Percentiles rank a stretch among this genome's conserved stretches.
phyloP scores from a whole-genome alignment of 495 filamentous ascomycete species.

The Xylaria curta region DNA sequence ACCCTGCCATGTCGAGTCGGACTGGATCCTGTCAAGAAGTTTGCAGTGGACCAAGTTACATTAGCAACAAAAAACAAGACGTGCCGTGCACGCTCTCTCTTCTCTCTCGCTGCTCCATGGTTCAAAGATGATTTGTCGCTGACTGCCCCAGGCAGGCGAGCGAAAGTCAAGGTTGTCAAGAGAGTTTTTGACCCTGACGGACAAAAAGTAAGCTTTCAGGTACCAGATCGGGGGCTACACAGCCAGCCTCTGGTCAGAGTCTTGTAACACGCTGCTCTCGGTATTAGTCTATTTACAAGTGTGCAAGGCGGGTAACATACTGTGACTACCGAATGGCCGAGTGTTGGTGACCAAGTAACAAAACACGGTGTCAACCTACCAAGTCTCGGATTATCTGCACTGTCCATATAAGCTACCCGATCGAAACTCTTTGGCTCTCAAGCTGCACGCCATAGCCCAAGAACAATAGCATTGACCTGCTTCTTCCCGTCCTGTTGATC shows the following conservation, averaged over 20 bases:
- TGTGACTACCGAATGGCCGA: slow-evolving; percentile 21
- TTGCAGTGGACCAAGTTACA: neutral
- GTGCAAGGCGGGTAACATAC: slow-evolving; percentile 10
- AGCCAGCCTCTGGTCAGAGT: slow-evolving; percentile 2
- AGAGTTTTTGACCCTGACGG: neutral
- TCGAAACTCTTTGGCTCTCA: neutral
- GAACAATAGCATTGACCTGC: slow-evolving; percentile 14
- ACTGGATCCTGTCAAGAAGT: neutral
- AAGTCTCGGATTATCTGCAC: neutral
- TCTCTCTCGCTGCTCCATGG: neutral
- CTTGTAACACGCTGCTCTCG: neutral
- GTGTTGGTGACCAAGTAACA: neutral
- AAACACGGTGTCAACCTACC: neutral
- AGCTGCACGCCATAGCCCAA: slow-evolving; percentile 10
- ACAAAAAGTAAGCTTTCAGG: slow-evolving; percentile 17
- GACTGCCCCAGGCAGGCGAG: neutral
- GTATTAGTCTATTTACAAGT: neutral
- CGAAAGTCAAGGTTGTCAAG: neutral
- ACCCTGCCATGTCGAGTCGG: neutral
- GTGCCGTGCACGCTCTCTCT: neutral
- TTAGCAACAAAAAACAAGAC: neutral
- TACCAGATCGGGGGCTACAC: slow-evolving; percentile 20
- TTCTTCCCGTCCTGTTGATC: slow-evolving; percentile 9
- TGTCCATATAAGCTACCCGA: neutral
- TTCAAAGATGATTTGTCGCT: neutral